Conservation (phyloP, 805 yeast species). For the Kodamaea laetipori region DNA sequence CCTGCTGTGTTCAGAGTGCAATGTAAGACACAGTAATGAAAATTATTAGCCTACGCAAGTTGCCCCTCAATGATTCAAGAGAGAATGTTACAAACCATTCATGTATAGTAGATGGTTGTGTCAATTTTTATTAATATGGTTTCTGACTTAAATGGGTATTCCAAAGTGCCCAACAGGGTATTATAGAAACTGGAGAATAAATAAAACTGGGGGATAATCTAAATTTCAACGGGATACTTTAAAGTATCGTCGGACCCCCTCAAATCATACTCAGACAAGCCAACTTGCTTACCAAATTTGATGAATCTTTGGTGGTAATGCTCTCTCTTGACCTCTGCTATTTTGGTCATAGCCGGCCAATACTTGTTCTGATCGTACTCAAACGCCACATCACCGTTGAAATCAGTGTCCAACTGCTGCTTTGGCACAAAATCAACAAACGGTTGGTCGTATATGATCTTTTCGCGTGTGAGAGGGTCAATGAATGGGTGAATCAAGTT, state of each 20-base stretch:
- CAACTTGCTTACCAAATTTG: constrained; percentile 50
- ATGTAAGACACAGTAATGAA: no score
- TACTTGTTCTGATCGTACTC: constrained; percentile 54
- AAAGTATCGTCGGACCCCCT: constrained; percentile 24
- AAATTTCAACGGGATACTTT: constrained; percentile 7
- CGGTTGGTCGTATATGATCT: constrained; percentile 59
- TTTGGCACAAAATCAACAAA: constrained; percentile 55
- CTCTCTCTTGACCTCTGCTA: constrained; percentile 41
- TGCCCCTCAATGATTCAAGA: no score
- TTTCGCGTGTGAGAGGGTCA: constrained; percentile 60
- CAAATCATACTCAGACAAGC: constrained; percentile 56
- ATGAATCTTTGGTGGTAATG: constrained; percentile 39
- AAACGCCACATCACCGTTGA: constrained; percentile 53
- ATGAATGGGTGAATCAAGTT: constrained; percentile 59
- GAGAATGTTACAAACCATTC: no score
- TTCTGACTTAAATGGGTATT: background rate
- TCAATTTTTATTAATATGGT: no score
- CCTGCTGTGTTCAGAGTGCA: no score
- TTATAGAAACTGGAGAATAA: no score
- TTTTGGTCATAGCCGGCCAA: constrained; percentile 52
- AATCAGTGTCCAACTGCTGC: constrained; percentile 52
- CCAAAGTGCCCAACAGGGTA: no score
- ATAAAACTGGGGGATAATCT: no score
- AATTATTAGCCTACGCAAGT: no score
- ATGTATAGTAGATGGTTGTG: no score